Base-by-base conservation (phyloP, 805 yeast genomes). In the Scheffersomyces coipomensis region DNA sequence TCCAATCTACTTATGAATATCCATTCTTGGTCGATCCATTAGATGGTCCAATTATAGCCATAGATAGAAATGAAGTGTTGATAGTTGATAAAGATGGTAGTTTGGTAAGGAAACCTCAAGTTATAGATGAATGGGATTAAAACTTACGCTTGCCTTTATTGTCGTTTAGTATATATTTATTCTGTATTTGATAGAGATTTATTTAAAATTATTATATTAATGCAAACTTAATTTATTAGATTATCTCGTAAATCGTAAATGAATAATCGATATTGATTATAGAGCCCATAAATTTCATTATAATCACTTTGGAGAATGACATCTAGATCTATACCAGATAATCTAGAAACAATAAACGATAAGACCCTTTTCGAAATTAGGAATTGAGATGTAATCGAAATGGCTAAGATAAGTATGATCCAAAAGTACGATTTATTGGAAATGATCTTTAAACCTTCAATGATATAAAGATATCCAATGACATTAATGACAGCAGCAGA, bases 1-100 rank as follows among this genome's bases (percentile, higher is more conserved):
- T 74, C 33, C 71, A 80, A 50, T 84, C 79, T 47, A 79, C 79
- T 6, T 91, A 89, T 51, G 82, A 80, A 33, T 90, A 87, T 58
- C 96, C 96, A 2, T 78, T 78, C 47, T 61, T 88, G 48, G 71
- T 82, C 0, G 77, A 75, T 35, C 76, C 78, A 4, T 63, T 91
- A 33, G 96, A 88, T 47, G 95, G 95, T 0, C 97, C 98, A 0
- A 78, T 95, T 78, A 68, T 90, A 24, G 85, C 83, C 1, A 67
- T 82, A 12, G 88, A 83, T 45, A 79, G 79, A 1, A 49, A 61
- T 22, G 66, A 64, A 25, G 63, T 64, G 7, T 42, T 65, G 17
- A 43, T 58, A 33, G 50, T 64, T 29, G 50, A 58, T 11, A 39
- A 48, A 3, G 64, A 63, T 38, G 70, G 71, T 1, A 36, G 55